Evolutionary conservation across 352 stramenopile genomes (phyloP), one percentile per base, ranked within the genome.

Genomic region (Phytophthora multivora): DNA sequence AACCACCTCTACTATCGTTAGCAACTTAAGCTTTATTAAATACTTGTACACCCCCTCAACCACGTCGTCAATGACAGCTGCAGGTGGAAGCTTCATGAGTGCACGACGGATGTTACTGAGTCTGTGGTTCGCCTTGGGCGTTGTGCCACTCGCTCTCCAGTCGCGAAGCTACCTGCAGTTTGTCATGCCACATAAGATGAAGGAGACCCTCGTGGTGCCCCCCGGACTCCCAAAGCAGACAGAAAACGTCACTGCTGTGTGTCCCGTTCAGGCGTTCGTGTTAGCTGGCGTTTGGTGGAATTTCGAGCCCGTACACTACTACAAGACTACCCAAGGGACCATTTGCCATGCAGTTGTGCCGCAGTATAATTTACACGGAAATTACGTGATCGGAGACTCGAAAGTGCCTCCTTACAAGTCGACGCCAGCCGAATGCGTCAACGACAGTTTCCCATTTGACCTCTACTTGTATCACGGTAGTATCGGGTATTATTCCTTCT

Each of bases 381-480:
- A 66, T 16, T 74, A 74, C 16, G 46, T 64, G 15, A 53, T 68
- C 11, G 63, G 45, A 1, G 51, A 23, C 12, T 35, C 38, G 4
- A 52, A n/a, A 12, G 28, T 43, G 9, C 25, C 26, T 4, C 36
- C 56, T 13, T 62, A 49, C 28, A 9, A 7, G 6, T 51, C 49
- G 16, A 55, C 60, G 0, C 63, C 63, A 36, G 39, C 42, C 3
- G 45, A 40, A 26, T 63, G 49, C 21, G 46, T 25, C 2, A 43
- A 59, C 13, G 28, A 74, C 11, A 70, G 64, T 26, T 55, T 49
- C 23, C 13, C 48, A 0, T 60, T 63, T 15, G 38, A 67, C 15
- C 39, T 63, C 13, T 70, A 74, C 19, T 56, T 75, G 11, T 75
- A 75, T 40, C 67, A 75, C 16, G 54, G 60, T 2, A 70, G 53